Percentiles rank a stretch among this genome's conserved stretches.
Evolutionary conservation across 2,329 filamentous ascomycete species (phyloP).

Genomic region (Aspergillus ochraceoroseus): DNA sequence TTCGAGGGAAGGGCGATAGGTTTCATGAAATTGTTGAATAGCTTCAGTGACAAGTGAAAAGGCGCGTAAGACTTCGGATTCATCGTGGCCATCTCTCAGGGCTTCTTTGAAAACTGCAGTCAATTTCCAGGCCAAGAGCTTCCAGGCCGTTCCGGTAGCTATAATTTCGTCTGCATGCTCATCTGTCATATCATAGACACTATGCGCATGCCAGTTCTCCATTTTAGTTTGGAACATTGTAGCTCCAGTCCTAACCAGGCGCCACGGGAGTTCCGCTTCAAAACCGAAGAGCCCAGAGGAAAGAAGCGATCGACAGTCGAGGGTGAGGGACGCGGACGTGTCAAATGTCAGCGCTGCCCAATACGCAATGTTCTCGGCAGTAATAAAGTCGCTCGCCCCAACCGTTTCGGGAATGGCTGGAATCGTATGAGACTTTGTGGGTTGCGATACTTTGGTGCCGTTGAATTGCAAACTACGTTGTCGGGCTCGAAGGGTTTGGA

Average conservation of each 20-base stretch:
- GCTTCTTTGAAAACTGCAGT: conserved; percentile 32
- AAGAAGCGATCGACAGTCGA: conserved; percentile 40
- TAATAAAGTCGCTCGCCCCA: conserved; percentile 34
- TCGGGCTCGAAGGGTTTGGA: conserved; percentile 39
- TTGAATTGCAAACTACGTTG: conserved; percentile 42
- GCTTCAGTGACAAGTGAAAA: conserved; percentile 26
- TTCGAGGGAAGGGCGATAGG: conserved; percentile 25
- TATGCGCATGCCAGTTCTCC: conserved; percentile 24
- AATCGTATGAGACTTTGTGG: conserved; percentile 3
- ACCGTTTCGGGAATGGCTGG: conserved; percentile 22
- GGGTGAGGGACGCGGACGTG: conserved; percentile 41
- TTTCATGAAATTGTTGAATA: conserved; percentile 27
- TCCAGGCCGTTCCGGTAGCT: conserved; percentile 26
- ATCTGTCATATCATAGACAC: conserved; percentile 26
- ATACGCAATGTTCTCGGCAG: conserved; percentile 40
- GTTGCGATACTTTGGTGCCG: conserved; percentile 38
- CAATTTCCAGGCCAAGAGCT: conserved; percentile 30
- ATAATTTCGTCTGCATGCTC: conserved; percentile 26
- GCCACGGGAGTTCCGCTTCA: conserved; percentile 27
- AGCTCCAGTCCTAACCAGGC: conserved; percentile 25
- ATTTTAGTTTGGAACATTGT: conserved; percentile 28
- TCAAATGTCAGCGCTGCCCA: conserved; percentile 45
- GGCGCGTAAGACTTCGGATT: conserved; percentile 25
- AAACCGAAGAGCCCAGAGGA: conserved; percentile 37
- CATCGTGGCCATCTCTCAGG: conserved; percentile 30